These are phyloP conservation scores for Purshia tridentata DNA, from an alignment of 306 rosid species.

Conservation along the genomic window DNA sequence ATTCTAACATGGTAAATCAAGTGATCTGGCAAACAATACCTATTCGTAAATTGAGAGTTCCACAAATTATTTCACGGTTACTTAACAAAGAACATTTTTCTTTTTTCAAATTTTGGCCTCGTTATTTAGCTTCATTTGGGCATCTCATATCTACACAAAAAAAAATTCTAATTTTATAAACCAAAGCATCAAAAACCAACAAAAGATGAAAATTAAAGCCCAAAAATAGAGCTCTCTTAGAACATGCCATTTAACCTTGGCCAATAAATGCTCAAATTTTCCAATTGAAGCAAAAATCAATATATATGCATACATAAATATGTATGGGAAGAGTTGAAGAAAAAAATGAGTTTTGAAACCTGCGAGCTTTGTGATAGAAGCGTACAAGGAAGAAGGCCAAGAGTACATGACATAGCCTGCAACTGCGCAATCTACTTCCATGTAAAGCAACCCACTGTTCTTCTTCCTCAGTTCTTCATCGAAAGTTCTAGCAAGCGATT, in stretches of 20 bases:
- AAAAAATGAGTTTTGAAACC: slow-evolving; percentile 40
- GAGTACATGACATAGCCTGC: slow-evolving; percentile 80
- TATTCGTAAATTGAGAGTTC: neutral
- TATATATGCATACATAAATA: neutral
- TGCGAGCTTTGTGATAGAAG: slow-evolving; percentile 84
- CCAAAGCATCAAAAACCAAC: neutral
- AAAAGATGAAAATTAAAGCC: neutral
- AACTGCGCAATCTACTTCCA: slow-evolving; percentile 47
- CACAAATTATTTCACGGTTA: neutral
- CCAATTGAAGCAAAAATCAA: neutral
- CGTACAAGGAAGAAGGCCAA: slow-evolving; percentile 80
- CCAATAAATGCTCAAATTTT: neutral
- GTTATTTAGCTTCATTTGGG: too few relatives aligned
- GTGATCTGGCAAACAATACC: neutral
- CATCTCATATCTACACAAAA: neutral
- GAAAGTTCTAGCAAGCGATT: slow-evolving; percentile 73
- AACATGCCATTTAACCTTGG: neutral
- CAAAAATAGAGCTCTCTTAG: neutral
- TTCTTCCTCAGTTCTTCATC: slow-evolving; percentile 64
- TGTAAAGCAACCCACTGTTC: slow-evolving; percentile 70
- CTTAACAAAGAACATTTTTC: neutral
- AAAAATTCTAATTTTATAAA: too few relatives aligned
- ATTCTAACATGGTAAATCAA: neutral
- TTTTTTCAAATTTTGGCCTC: too few relatives aligned
- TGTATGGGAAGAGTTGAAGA: neutral